Base-by-base conservation (phyloP, 1,139 yeast species). In the Yamadazyma conglobata region DNA sequence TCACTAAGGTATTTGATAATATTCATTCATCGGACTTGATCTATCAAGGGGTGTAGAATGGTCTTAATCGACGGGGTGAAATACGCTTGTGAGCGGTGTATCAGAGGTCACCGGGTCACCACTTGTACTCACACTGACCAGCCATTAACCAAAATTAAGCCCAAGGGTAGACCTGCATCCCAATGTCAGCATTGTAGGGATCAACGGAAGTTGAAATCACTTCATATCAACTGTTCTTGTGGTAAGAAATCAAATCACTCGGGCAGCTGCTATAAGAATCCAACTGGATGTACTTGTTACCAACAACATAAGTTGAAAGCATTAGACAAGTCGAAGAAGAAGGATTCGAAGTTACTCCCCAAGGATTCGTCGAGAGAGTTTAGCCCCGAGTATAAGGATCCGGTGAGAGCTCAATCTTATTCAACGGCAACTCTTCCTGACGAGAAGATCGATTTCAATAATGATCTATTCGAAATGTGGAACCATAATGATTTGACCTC, bases 81-180 rank as follows among this genome's bases (percentile, higher is more conserved):
- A 55, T 89, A 88, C 59, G 97, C 98, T 37, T 89, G 98, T 56
- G 96, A 85, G 56, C 68, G 96, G 43, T 91, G 98, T 58, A 88
- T 91, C 33, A 72, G 98, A 42, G 98, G 98, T 30, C 97, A 91
- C 52, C 68, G 97, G 35, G 97, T 89, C 23, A 84, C 96, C 2
- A 79, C 95, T 5, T 91, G 98, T 58, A 79, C 82, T 31, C 98
- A 91, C 54, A 79, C 91, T 1, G 95, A 91, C 46, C 87, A 84
- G 51, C 95, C 94, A 3, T 63, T 91, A 43, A 81, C 86, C 52
- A 82, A 83, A 86, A 89, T 91, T 55, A 89, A 89, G 54, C 96
- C 95, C 9, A 91, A 89, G 54, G 98, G 98, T 4, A 69, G 98
- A 33, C 98, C 98, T 1, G 79, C 95, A 0, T 80, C 95, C 3